Percentiles rank a stretch among this genome's conserved stretches.
Evolutionary conservation across 2,329 filamentous ascomycete species (phyloP).

Genomic region (Penicillium vulpinum): DNA sequence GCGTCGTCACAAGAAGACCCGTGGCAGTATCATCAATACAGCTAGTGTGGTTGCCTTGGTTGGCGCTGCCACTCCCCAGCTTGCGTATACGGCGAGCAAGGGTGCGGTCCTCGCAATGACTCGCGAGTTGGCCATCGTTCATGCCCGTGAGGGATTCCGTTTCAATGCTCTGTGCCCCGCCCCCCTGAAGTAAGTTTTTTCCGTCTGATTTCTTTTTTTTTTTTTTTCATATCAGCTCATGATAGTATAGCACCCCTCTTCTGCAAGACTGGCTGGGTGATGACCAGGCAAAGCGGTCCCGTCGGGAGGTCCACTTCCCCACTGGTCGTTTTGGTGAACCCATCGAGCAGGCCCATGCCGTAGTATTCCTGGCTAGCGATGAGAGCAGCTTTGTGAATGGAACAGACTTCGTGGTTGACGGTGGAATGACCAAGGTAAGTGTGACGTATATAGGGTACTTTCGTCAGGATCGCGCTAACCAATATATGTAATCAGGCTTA

Average conservation of each 20-base stretch:
- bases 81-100: slow-evolving; percentile 93
- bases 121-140: slow-evolving; percentile 85
- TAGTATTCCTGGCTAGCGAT: slow-evolving; percentile 82
- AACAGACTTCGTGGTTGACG: slow-evolving; percentile 91
- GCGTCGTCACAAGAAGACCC: slow-evolving; percentile 74
- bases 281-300: slow-evolving; percentile 74
- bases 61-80: slow-evolving; percentile 81
- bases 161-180: slow-evolving; percentile 92
- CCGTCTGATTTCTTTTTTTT: neutral
- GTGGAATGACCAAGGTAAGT: slow-evolving; percentile 73
- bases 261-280: slow-evolving; percentile 93
- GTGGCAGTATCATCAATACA: slow-evolving; percentile 86
- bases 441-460: neutral
- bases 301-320: slow-evolving; percentile 88
- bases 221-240: neutral
- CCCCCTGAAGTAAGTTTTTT: slow-evolving; percentile 67
- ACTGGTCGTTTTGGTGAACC: slow-evolving; percentile 86
- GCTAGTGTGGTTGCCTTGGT: slow-evolving; percentile 86
- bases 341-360: slow-evolving; percentile 88
- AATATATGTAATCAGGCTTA: slow-evolving; percentile 63
- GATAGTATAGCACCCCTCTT: slow-evolving; percentile 65
- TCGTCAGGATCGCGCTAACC: slow-evolving; percentile 14
- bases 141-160: slow-evolving; percentile 82
- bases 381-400: slow-evolving; percentile 90
- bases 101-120: slow-evolving; percentile 89